Base-by-base conservation (phyloP, 164 flowering plant species). In the Liquidambar formosana region DNA sequence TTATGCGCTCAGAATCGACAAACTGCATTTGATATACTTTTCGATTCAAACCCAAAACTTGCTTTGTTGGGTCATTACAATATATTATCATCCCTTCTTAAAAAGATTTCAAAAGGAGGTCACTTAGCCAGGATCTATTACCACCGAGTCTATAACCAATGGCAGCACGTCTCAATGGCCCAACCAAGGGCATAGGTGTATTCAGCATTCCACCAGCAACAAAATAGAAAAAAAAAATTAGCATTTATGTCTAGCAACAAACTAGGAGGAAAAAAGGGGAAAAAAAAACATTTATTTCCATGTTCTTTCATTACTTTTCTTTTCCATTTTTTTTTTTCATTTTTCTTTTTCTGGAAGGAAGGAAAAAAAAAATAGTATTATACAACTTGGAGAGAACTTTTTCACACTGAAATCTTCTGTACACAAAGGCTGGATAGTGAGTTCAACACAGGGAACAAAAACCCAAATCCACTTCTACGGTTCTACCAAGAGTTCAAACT, bases 401-500 rank as follows among this genome's bases (percentile, higher is more conserved):
- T 71, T 19, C 64, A 61, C 61, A 25, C 54, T 21, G 54, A 61
- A 60, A 38, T 67, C 25, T 19, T 45, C 57, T 73, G 63, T 73
- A 73, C 76, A 73, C 57, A 65, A 21, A 5, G 43, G 54, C 61
- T 66, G 45, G 70, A 61, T 43, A 60, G 56, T n/a, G 56, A 48
- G 62, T 57, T 48, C 45, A 49, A 57, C 21, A 43, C 43, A 1
- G 33, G 68, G 41, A 63, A 28, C 33, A 23, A 18, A 47, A 49
- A 64, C 44, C 56, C 73, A 43, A 46, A 54, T 46, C 65, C 16
- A 41, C 23, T 18, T 70, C 33, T 45, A 10, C 16, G 25, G 16
- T 18, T 70, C 33, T 45, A 10, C 23, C 49, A 19, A 49, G 41
- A 48, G 49, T 15, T 49, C 51, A 46, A 47, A 71, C 33, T 45